These are phyloP conservation scores for Platanthera zijinensis DNA, from an alignment of 106 monocot species.

Conservation along the genomic window DNA sequence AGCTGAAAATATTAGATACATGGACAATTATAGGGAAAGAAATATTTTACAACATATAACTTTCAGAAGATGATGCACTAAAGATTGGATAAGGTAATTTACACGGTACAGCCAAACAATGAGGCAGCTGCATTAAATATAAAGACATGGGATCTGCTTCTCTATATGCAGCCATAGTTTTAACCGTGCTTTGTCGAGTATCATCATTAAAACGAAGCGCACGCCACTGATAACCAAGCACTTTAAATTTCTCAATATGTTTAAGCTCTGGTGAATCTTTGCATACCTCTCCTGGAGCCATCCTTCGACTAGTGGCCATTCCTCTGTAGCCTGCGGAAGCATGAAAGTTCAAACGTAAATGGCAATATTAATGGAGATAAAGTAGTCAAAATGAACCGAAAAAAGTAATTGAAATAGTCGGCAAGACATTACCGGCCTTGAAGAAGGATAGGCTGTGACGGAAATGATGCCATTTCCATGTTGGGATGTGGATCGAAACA, in stretches of 20 bases:
- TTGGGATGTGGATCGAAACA: conserved; percentile 57
- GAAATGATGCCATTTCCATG: conserved; percentile 83
- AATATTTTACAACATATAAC: not conserved
- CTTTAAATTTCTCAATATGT: conserved; percentile 33
- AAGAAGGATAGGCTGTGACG: conserved; percentile 72
- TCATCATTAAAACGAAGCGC: conserved; percentile 76
- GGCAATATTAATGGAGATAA: not conserved
- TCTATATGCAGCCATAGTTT: conserved; percentile 74
- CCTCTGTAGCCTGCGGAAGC: conserved; percentile 29
- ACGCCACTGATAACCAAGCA: conserved; percentile 97
- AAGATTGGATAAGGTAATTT: conserved; percentile 16
- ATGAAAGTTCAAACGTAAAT: not conserved
- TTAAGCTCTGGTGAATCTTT: conserved; percentile 42
- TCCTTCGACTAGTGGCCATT: conserved; percentile 53
- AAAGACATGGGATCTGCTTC: conserved; percentile 45
- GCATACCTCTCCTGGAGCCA: conserved; percentile 63
- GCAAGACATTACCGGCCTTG: conserved; percentile 50
- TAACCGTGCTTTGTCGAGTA: conserved; percentile 83
- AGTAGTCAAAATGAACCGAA: not conserved
- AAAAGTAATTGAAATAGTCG: not conserved
- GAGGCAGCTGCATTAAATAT: conserved; percentile 81
- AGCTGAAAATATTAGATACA: not conserved
- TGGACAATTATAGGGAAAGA: not conserved
- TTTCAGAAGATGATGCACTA: not conserved
- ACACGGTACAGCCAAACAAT: conserved; percentile 93